Evolutionary conservation across 305 asterid genomes (phyloP).

Genomic region (Striga hermonthica): DNA sequence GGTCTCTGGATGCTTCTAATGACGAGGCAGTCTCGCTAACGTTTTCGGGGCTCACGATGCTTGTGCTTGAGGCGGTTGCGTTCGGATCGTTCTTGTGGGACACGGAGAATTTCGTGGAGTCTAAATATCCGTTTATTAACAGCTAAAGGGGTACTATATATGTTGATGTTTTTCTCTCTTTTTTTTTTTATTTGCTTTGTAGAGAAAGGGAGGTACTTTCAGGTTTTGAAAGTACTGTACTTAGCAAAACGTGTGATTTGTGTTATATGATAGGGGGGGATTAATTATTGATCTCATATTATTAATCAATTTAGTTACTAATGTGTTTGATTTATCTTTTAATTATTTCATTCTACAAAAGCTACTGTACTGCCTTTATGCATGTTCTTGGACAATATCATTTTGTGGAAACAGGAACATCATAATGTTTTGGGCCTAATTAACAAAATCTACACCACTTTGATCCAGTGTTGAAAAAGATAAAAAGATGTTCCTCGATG

Average conservation of each 20-base stretch:
- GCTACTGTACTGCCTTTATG: no score
- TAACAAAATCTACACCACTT: no score
- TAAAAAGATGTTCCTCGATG: no score
- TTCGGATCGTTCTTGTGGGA: conserved; percentile 95
- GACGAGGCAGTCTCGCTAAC: conserved; percentile 67
- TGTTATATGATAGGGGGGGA: not conserved
- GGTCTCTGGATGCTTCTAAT: conserved; percentile 61
- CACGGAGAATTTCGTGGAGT: conserved; percentile 68
- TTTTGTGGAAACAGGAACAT: no score
- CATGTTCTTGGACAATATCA: no score
- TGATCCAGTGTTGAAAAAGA: no score
- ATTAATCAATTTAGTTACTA: no score
- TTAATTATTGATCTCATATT: no score
- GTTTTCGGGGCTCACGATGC: conserved; percentile 71
- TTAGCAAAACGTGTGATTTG: conserved; percentile 13
- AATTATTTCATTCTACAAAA: no score
- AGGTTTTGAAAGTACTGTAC: conserved; percentile 25
- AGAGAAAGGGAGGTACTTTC: conserved; percentile 4
- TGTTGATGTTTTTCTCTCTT: not conserved
- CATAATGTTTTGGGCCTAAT: no score
- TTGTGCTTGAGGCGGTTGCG: conserved; percentile 89
- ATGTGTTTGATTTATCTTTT: no score
- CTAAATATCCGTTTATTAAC: conserved; percentile 65
- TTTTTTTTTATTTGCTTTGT: conserved; percentile 3
- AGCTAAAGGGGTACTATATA: conserved; percentile 35